Conservation (phyloP, 768 basidiomycete species). For the Pleurotus eryngii region DNA sequence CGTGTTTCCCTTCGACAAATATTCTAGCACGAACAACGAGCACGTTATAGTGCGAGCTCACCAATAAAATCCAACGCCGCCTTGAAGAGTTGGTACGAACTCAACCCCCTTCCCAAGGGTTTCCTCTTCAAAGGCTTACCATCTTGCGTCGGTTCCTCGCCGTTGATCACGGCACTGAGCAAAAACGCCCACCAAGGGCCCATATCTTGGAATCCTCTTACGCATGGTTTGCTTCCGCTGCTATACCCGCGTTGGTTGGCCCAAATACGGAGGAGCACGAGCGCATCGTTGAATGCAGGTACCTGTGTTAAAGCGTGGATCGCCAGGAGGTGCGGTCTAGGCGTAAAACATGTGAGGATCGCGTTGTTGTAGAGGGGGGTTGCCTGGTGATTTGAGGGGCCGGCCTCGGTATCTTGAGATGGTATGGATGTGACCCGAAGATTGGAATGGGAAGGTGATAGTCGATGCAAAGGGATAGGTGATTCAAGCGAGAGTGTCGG, state of each 20-base stretch:
- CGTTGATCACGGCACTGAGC: slow-evolving; percentile 57
- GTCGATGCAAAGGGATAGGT: slow-evolving; percentile 61
- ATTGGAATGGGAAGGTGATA: slow-evolving; percentile 77
- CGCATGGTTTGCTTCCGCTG: slow-evolving; percentile 45
- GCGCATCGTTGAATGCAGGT: slow-evolving; percentile 68
- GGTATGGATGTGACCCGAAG: slow-evolving; percentile 22
- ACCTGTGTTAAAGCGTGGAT: slow-evolving; percentile 52
- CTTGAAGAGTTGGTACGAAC: slow-evolving; percentile 87
- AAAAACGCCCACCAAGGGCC: slow-evolving; percentile 70
- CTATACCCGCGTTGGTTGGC: slow-evolving; percentile 82
- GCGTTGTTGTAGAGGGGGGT: slow-evolving; percentile 83
- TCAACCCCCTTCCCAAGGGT: slow-evolving; percentile 75
- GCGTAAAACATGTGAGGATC: slow-evolving; percentile 50
- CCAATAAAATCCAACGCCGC: slow-evolving; percentile 83
- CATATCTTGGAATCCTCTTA: slow-evolving; percentile 66
- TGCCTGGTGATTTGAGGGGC: slow-evolving; percentile 30
- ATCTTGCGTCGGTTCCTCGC: slow-evolving; percentile 52
- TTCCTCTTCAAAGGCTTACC: slow-evolving; percentile 37
- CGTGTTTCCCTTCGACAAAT: slow-evolving; percentile 55
- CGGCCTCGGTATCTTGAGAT: slow-evolving; percentile 16
- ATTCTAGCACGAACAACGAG: background rate
- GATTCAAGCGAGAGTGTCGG: slow-evolving; percentile 57
- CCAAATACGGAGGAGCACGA: slow-evolving; percentile 85
- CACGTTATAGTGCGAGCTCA: slow-evolving; percentile 29
- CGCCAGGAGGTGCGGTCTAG: slow-evolving; percentile 50